These are phyloP conservation scores for Solanum bukasovii DNA, from an alignment of 257 asterid species.

Conservation along the genomic window DNA sequence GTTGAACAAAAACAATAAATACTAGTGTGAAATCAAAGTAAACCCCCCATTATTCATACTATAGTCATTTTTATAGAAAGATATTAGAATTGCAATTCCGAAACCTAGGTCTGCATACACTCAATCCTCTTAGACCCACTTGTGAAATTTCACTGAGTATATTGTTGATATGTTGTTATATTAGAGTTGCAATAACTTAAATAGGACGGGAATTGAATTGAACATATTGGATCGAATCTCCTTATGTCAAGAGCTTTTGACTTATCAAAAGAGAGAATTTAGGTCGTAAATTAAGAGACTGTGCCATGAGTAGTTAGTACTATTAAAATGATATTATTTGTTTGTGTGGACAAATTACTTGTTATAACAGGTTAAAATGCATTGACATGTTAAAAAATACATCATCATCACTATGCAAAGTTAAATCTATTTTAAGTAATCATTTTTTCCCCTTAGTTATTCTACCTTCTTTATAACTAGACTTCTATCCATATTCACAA, in stretches of 20 bases:
- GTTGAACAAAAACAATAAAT: not conserved
- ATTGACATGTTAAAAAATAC: not conserved
- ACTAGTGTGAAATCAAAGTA: not conserved
- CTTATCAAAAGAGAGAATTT: not conserved
- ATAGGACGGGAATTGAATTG: not conserved
- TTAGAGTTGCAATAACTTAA: not conserved
- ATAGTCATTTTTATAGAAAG: not conserved
- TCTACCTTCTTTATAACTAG: not conserved
- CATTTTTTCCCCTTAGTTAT: not conserved
- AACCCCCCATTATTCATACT: not conserved
- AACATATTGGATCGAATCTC: not conserved
- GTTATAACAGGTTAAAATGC: not conserved
- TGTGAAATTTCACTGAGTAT: not conserved
- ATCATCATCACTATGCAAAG: not conserved
- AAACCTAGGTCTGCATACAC: not conserved
- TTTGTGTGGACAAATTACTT: not conserved
- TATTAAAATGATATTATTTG: not conserved
- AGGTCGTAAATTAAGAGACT: not conserved
- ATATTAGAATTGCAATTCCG: not conserved
- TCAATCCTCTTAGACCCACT: rapidly evolving
- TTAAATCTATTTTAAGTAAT: not conserved
- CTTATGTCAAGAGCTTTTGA: not conserved
- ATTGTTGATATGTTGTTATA: not conserved
- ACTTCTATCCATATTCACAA: not conserved
- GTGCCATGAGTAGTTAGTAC: not conserved